These are phyloP conservation scores for Fragaria nilgerrensis DNA, from an alignment of 306 rosid genomes.

Conservation along the genomic window DNA sequence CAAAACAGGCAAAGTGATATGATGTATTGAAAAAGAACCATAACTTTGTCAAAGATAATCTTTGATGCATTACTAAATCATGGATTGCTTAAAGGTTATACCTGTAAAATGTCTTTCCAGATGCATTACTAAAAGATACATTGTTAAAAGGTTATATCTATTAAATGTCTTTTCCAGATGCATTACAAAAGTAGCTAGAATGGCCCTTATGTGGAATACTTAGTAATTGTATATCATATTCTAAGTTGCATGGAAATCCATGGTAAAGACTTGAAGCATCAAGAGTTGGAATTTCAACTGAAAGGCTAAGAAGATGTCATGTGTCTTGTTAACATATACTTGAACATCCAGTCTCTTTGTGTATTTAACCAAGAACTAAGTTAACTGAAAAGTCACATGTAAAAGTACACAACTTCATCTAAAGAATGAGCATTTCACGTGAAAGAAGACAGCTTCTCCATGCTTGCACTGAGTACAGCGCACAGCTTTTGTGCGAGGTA, in stretches of 20 bases:
- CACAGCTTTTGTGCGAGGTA: conserved; percentile 93
- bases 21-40: not conserved
- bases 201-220: not conserved
- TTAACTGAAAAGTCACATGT: not conserved
- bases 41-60: not conserved
- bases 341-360: not conserved
- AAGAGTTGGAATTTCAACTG: not conserved
- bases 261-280: not conserved
- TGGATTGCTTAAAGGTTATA: not conserved
- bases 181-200: not conserved
- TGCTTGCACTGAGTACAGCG: conserved; percentile 88
- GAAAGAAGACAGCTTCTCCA: conserved; percentile 99
- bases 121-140: not conserved
- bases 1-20: not conserved
- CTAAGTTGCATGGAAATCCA: not conserved
- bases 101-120: not conserved
- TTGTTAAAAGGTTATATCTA: not conserved
- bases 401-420: not conserved
- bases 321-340: not conserved
- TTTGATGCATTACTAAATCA: not conserved
- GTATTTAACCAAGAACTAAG: not conserved
- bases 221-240: not conserved
- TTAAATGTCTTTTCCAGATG: not conserved
- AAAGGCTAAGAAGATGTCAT: not conserved
- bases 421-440: conserved; percentile 42